Conservation (phyloP, 169 alveolate species). For the Plasmodium cynomolgi region DNA sequence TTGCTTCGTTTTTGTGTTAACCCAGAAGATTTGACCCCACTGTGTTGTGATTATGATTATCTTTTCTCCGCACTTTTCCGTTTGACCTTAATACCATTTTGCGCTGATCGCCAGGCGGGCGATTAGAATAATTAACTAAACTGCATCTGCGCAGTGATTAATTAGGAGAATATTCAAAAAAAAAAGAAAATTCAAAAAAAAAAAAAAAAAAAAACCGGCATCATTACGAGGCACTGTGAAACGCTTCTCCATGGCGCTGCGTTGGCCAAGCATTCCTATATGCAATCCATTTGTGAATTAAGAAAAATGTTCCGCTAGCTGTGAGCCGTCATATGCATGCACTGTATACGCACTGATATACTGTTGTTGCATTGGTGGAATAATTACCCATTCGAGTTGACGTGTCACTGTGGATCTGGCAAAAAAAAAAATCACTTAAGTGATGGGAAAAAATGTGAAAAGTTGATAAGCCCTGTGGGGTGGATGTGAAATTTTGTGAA, state of each 20-base stretch:
- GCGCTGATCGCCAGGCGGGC: background rate
- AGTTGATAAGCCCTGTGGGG: background rate
- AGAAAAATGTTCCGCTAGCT: background rate
- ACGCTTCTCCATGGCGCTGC: background rate
- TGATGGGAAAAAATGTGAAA: background rate
- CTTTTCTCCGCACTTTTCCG: background rate
- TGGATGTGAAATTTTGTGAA: background rate
- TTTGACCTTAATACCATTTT: background rate
- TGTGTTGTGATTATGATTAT: background rate
- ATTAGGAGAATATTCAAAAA: background rate
- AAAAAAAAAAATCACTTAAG: background rate
- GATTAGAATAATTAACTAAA: background rate
- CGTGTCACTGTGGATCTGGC: background rate
- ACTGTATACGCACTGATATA: background rate
- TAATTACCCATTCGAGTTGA: background rate
- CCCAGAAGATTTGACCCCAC: background rate
- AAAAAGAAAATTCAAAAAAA: background rate
- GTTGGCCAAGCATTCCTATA: background rate
- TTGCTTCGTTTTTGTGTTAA: background rate
- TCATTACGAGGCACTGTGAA: background rate
- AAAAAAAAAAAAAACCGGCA: background rate
- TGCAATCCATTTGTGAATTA: background rate
- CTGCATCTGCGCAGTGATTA: background rate
- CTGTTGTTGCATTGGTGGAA: background rate
- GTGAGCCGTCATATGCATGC: background rate